These are phyloP conservation scores for Fusarium concolor DNA, from an alignment of 2,329 filamentous ascomycete species.

Conservation along the genomic window DNA sequence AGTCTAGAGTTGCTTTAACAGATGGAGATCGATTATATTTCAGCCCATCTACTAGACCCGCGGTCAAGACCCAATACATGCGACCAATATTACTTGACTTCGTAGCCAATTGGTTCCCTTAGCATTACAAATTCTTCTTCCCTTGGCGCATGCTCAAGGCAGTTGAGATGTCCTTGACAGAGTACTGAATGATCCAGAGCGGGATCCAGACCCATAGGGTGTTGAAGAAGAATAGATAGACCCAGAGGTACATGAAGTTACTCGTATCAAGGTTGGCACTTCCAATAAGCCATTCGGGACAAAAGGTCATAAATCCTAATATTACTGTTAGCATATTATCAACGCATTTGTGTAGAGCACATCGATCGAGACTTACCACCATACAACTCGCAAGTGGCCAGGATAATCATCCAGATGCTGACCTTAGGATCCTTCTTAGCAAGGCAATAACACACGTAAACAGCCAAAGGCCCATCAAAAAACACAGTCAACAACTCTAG, in stretches of 20 bases:
- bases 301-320: constrained; percentile 76
- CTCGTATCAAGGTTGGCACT: constrained; percentile 71
- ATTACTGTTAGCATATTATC: not conserved
- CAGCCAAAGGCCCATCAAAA: constrained; percentile 69
- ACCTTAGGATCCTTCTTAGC: constrained; percentile 64
- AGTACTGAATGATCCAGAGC: constrained; percentile 67
- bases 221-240: constrained; percentile 77
- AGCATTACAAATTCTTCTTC: constrained; percentile 48
- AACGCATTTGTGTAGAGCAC: not conserved
- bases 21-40: no score
- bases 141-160: constrained; percentile 57
- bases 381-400: constrained; percentile 75
- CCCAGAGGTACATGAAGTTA: constrained; percentile 76
- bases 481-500: constrained; percentile 75
- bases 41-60: no score
- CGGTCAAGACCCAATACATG: not conserved
- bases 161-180: constrained; percentile 64
- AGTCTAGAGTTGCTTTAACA: no score
- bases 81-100: not conserved
- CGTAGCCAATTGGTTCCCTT: not conserved
- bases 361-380: constrained; percentile 60
- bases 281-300: constrained; percentile 74
- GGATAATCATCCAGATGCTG: constrained; percentile 71
- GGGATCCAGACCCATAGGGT: constrained; percentile 75
- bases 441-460: constrained; percentile 71